Evolutionary conservation across 768 basidiomycete genomes (phyloP).

Genomic region (Dioszegia crocea): DNA sequence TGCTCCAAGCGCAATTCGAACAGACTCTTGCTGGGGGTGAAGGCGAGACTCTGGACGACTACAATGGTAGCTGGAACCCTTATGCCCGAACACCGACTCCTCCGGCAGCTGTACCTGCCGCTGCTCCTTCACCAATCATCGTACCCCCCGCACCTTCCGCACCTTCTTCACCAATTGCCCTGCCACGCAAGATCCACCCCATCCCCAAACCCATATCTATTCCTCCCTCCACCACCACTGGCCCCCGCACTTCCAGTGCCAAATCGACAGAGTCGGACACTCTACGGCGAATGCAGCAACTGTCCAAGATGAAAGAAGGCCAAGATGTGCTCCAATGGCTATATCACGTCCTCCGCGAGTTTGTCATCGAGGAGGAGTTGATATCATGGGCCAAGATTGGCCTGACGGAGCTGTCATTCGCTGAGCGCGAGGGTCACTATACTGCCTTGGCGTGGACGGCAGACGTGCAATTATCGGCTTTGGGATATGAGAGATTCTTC

Average conservation of each 20-base stretch:
- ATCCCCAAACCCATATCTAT: not conserved
- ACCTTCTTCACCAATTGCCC: no score
- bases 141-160: no score
- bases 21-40: no score
- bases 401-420: conserved; percentile 20
- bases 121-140: no score
- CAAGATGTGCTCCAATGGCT: conserved; percentile 28
- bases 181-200: no score
- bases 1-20: no score
- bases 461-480: conserved; percentile 9
- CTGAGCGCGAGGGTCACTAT: conserved; percentile 14
- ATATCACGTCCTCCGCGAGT: conserved; percentile 18
- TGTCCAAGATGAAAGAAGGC: conserved; percentile 3
- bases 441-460: conserved; percentile 11
- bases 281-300: not conserved
- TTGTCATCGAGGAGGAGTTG: conserved; percentile 5
- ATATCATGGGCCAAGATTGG: conserved; percentile 24
- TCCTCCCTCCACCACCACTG: not conserved
- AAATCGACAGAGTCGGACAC: no score
- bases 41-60: no score
- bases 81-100: no score
- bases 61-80: no score
- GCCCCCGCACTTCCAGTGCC: no score
- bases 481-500: conserved; percentile 6
- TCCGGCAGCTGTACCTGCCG: no score